Conservation (phyloP, 2,329 filamentous ascomycete genomes). For the Aureobasidium sp. region DNA sequence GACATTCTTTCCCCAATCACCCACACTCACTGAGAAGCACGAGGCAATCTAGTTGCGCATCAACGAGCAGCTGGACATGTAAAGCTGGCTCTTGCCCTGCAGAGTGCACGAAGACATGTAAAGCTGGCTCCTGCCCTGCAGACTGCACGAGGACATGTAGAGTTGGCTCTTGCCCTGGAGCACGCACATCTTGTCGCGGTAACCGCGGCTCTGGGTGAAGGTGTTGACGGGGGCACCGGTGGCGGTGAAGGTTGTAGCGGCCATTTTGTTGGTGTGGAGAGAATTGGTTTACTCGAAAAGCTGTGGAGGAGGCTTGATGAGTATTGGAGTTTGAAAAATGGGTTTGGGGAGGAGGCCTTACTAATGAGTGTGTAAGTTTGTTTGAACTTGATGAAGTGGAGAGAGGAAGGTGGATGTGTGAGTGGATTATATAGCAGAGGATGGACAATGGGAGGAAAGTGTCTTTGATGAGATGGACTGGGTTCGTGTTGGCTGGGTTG, state of each 20-base stretch:
- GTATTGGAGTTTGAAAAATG: background rate
- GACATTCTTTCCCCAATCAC: too few species aligned
- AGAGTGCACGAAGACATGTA: background rate
- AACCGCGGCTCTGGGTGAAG: background rate
- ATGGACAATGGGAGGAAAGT: background rate
- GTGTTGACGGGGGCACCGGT: background rate
- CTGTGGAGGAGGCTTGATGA: background rate
- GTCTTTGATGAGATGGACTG: background rate
- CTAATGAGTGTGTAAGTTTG: constrained; percentile 1
- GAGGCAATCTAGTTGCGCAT: too few species aligned
- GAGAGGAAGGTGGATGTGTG: background rate
- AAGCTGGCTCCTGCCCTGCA: background rate
- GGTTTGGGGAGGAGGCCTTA: background rate
- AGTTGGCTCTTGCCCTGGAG: background rate
- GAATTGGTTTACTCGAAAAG: background rate
- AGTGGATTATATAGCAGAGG: background rate
- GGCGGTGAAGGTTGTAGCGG: background rate
- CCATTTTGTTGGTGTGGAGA: background rate
- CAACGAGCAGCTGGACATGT: background rate
- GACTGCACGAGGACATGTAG: background rate
- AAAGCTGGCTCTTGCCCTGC: background rate
- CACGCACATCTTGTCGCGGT: background rate
- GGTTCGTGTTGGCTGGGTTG: background rate
- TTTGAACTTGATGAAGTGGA: background rate
- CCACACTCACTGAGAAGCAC: too few species aligned